A percentile compares a stretch with the other conserved stretches of the same genome.
Evolutionary conservation across 2,329 filamentous ascomycete genomes (phyloP).

Genomic region (Beauveria scarabaeidicola): DNA sequence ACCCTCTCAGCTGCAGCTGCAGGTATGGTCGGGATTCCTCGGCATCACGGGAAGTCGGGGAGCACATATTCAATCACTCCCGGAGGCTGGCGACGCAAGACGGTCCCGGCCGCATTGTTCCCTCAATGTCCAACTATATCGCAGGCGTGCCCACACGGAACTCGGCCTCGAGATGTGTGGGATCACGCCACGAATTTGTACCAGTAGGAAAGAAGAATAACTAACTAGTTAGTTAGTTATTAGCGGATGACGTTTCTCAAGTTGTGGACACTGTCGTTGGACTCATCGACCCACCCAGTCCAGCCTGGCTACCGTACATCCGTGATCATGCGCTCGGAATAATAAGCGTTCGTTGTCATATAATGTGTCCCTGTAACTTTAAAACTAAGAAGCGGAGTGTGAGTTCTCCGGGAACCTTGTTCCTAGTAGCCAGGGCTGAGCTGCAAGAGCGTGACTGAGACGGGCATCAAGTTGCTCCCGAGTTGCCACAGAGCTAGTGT

Average conservation of each 20-base stretch:
- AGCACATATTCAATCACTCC: background rate
- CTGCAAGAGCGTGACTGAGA: background rate
- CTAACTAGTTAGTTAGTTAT: too few relatives aligned
- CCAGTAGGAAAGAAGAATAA: too few relatives aligned
- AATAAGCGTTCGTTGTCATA: background rate
- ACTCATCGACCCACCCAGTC: background rate
- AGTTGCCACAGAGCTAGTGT: background rate
- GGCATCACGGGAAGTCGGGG: background rate
- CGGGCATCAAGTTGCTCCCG: background rate
- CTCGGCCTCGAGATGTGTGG: background rate
- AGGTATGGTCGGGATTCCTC: background rate
- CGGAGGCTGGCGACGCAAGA: background rate
- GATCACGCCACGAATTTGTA: background rate
- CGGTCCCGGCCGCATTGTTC: background rate
- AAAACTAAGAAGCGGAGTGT: background rate
- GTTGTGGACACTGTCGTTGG: background rate
- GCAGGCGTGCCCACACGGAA: background rate
- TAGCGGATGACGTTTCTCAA: background rate
- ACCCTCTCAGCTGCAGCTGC: background rate
- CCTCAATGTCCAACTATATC: background rate
- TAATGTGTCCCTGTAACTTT: background rate
- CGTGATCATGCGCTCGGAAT: background rate
- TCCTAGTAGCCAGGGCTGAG: background rate
- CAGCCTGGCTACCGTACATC: background rate
- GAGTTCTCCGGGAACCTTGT: background rate